Conservation (phyloP, 345 rosid genomes). For the Cardiospermum halicacabum region DNA sequence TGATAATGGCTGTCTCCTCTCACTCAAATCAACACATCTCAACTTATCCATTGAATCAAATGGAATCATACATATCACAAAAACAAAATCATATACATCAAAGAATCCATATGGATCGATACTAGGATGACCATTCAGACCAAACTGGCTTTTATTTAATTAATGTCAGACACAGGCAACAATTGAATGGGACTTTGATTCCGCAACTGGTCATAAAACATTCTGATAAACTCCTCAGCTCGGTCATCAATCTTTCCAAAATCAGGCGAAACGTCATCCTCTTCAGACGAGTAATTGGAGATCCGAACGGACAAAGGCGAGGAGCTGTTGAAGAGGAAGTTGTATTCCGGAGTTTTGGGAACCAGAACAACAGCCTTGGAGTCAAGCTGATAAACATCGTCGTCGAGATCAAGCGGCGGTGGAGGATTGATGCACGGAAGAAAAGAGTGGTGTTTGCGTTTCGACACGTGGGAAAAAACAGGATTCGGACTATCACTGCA, state of each 20-base stretch:
- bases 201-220: conserved; percentile 50
- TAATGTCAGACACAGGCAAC: too few species aligned
- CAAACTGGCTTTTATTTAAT: too few species aligned
- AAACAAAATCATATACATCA: conserved; percentile 6
- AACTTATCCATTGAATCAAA: too few species aligned
- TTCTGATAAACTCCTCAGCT: conserved; percentile 56
- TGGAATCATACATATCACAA: background rate
- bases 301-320: conserved; percentile 41
- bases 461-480: conserved; percentile 46
- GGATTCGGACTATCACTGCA: conserved; percentile 61
- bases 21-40: too few species aligned
- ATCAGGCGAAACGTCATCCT: conserved; percentile 14
- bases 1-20: conserved; percentile 14
- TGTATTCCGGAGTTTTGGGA: conserved; percentile 45
- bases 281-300: conserved; percentile 46
- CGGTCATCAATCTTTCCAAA: conserved; percentile 37
- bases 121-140: too few species aligned
- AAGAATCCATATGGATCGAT: too few species aligned
- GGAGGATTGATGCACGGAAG: conserved; percentile 53
- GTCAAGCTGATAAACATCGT: conserved; percentile 12
- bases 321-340: conserved; percentile 12
- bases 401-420: conserved; percentile 24
- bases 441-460: conserved; percentile 36
- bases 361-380: conserved; percentile 23
- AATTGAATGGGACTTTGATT: conserved; percentile 41